A percentile compares a stretch with the other conserved stretches of the same genome.
Conservation (phyloP, 441 rosid species). For the Mallotus repandus region DNA sequence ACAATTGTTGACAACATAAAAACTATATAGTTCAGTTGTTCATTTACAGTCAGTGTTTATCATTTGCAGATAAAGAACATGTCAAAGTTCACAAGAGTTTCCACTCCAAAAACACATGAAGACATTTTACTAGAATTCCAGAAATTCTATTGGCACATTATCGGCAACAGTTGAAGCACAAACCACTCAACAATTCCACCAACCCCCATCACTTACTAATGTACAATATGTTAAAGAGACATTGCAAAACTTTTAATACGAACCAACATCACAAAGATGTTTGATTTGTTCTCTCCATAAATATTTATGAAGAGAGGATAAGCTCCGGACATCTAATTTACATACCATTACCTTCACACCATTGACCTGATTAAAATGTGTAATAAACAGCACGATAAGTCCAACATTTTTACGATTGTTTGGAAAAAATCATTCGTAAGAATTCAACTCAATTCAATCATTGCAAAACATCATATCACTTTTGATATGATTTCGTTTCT, state of each 20-base stretch:
- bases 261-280: background rate
- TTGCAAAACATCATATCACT: background rate
- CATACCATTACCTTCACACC: background rate
- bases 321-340: background rate
- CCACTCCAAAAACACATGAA: background rate
- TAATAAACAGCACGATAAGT: background rate
- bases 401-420: background rate
- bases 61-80: background rate
- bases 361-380: conserved; percentile 2
- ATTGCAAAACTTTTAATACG: background rate
- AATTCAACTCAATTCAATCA: too few species aligned
- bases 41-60: background rate
- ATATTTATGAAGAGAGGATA: background rate
- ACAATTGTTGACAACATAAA: background rate
- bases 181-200: background rate
- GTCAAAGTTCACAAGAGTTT: background rate
- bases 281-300: background rate
- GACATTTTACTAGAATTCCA: background rate
- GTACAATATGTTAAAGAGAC: background rate
- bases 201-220: background rate
- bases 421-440: background rate
- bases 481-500: background rate
- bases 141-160: background rate
- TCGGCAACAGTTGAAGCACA: background rate
- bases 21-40: background rate